These are phyloP conservation scores for Rhizopogon sp. DNA, from an alignment of 768 basidiomycete species.

Conservation along the genomic window DNA sequence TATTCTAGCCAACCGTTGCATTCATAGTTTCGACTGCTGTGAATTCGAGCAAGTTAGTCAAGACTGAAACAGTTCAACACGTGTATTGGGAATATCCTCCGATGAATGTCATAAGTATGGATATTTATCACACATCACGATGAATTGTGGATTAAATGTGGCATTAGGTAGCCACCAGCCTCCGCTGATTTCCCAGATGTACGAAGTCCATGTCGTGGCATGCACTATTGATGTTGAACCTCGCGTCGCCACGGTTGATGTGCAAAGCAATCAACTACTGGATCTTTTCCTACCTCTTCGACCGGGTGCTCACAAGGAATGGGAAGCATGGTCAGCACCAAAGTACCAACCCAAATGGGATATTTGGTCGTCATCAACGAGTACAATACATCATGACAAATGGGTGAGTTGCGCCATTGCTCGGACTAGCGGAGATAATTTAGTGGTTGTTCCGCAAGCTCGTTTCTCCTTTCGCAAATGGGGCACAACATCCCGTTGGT, in stretches of 20 bases:
- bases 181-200: background rate
- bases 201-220: conserved; percentile 6
- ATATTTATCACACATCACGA: background rate
- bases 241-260: conserved; percentile 1
- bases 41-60: background rate
- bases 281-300: background rate
- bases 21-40: conserved; percentile 10
- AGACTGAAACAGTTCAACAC: background rate
- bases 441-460: background rate
- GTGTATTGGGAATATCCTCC: background rate
- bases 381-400: background rate
- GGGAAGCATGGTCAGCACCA: background rate
- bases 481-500: background rate
- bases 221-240: conserved; percentile 3
- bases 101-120: background rate
- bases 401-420: background rate
- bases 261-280: background rate
- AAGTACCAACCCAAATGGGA: background rate
- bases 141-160: background rate
- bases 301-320: background rate
- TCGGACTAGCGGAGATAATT: background rate
- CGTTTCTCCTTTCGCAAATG: background rate
- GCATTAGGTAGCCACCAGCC: background rate
- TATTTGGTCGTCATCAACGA: conserved; percentile 4
- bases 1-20: background rate